Evolutionary conservation across 495 filamentous ascomycete genomes (phyloP).

Genomic region (Trichocladium antarcticum): DNA sequence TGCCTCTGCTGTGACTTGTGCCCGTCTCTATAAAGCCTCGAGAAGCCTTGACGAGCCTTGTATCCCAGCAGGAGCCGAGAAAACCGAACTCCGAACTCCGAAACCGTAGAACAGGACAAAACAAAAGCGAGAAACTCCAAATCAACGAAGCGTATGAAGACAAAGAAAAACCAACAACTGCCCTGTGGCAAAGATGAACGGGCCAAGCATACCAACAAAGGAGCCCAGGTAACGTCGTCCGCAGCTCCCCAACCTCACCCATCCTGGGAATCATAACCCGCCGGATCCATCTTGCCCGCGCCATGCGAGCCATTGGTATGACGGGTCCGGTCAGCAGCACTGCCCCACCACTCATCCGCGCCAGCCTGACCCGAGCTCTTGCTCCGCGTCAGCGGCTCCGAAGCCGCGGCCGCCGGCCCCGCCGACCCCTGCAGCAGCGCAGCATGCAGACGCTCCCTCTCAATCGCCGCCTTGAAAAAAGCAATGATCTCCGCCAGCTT

Average conservation of each 20-base stretch:
- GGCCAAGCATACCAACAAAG: too few species aligned
- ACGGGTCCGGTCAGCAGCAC: not conserved
- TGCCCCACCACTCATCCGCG: not conserved
- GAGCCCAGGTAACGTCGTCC: too few species aligned
- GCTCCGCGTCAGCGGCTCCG: not conserved
- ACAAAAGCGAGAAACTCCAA: not conserved
- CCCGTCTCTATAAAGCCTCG: too few species aligned
- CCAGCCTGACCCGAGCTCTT: not conserved
- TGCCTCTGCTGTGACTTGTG: too few species aligned
- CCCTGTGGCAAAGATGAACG: too few species aligned
- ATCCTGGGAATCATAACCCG: not conserved
- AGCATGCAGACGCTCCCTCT: constrained; percentile 16
- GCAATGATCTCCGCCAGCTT: constrained; percentile 28
- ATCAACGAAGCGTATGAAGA: too few species aligned
- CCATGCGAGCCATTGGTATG: not conserved
- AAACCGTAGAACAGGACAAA: not conserved
- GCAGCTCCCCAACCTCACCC: too few species aligned
- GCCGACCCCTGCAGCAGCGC: constrained; percentile 1
- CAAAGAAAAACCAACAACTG: too few species aligned
- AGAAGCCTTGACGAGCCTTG: too few species aligned
- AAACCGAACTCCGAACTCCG: not conserved
- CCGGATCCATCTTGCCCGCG: not conserved
- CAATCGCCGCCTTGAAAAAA: constrained; percentile 30
- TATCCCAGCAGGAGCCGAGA: not conserved
- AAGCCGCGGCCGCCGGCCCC: not conserved